phyloP scores from a whole-genome alignment of 2,329 filamentous ascomycete genomes.

The Arthrobotrys sinensis region DNA sequence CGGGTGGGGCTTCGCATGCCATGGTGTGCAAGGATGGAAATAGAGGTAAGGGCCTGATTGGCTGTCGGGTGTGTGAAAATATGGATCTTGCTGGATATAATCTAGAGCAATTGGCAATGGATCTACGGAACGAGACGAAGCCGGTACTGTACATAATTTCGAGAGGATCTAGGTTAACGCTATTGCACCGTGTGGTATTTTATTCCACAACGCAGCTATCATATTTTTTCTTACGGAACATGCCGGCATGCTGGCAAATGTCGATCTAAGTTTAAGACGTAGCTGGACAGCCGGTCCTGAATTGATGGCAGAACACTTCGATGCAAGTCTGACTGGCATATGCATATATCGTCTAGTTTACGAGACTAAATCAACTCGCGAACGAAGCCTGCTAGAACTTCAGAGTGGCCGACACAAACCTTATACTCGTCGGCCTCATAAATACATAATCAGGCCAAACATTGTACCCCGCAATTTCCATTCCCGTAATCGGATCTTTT shows the following conservation, averaged over 20 bases:
- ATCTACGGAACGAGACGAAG: not conserved
- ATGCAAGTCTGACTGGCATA: no score
- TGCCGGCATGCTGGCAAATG: not conserved
- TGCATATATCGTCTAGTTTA: no score
- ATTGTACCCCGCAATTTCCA: not conserved
- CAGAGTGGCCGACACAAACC: not conserved
- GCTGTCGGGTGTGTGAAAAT: not conserved
- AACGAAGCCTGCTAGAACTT: not conserved
- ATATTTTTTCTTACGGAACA: not conserved
- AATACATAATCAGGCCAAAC: not conserved
- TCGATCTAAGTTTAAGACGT: not conserved
- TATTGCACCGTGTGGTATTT: constrained; percentile 6
- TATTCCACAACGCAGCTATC: not conserved
- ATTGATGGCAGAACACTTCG: no score
- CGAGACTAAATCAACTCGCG: no score
- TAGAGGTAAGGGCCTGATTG: not conserved
- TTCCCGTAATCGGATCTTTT: not conserved
- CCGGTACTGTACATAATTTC: not conserved
- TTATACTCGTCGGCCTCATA: not conserved
- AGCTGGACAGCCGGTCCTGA: no score
- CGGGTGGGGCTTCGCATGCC: constrained; percentile 24
- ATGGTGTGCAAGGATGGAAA: not conserved
- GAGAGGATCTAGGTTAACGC: not conserved
- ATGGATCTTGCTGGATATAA: no score
- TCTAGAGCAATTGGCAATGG: not conserved